These are phyloP conservation scores for Carex arenaria DNA, from an alignment of 202 grass and related monocot genomes.

Conservation along the genomic window DNA sequence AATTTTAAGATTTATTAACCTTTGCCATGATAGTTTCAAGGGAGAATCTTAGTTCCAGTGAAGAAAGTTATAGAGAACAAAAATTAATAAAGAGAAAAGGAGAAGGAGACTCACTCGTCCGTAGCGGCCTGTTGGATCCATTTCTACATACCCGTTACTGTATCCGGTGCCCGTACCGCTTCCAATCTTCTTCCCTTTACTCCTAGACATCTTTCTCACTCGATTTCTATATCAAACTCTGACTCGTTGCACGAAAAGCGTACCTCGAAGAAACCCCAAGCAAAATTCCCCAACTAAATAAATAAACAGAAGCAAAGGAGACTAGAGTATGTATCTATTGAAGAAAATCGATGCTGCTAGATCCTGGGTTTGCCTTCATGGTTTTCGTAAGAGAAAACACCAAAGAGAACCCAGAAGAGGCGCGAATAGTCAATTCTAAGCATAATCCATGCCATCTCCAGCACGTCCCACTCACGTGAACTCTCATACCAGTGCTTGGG, in stretches of 20 bases:
- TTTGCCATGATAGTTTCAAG: background rate
- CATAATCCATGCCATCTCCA: conserved; percentile 34
- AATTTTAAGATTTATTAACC: background rate
- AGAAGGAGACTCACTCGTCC: conserved; percentile 47
- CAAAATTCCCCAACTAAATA: background rate
- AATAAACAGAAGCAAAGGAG: conserved; percentile 9
- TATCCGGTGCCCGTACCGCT: conserved; percentile 4
- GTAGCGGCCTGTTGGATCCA: conserved; percentile 59
- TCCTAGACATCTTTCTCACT: background rate
- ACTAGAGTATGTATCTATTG: background rate
- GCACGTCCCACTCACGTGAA: conserved; percentile 14
- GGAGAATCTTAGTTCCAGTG: background rate
- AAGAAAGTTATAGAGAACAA: background rate
- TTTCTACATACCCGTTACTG: conserved; percentile 63
- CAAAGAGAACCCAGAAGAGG: conserved; percentile 39
- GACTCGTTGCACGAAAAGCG: background rate
- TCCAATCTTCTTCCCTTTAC: background rate
- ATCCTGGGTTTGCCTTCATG: conserved; percentile 34
- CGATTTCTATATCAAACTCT: background rate
- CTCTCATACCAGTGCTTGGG: conserved; percentile 24
- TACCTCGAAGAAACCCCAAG: too few species aligned
- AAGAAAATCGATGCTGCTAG: conserved; percentile 27
- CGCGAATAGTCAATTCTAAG: conserved; percentile 38
- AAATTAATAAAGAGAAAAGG: background rate
- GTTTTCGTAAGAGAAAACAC: conserved; percentile 33